phyloP scores from a whole-genome alignment of 768 basidiomycete species.

The Termitomyces bulborhizus region DNA sequence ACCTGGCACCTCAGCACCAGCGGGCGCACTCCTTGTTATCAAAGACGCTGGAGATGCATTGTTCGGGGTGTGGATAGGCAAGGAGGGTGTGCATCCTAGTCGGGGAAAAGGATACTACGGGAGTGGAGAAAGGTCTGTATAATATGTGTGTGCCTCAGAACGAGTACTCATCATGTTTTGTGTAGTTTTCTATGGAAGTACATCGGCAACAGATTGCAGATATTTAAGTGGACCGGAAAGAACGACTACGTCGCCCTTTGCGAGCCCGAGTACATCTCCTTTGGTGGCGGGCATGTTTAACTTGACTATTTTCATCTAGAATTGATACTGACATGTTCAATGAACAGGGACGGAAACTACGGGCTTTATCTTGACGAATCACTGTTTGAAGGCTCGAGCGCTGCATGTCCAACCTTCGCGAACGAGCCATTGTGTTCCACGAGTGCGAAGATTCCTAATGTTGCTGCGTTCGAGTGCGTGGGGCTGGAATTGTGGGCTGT shows the following conservation, averaged over 20 bases:
- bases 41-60: slow-evolving; percentile 55
- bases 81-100: slow-evolving; percentile 60
- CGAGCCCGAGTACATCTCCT: slow-evolving; percentile 73
- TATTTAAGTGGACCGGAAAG: slow-evolving; percentile 80
- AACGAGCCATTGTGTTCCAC: slow-evolving; percentile 74
- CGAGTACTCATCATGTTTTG: neutral
- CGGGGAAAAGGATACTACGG: slow-evolving; percentile 74
- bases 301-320: neutral
- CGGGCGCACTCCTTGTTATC: slow-evolving; percentile 54
- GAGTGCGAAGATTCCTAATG: slow-evolving; percentile 39
- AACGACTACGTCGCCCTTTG: slow-evolving; percentile 91
- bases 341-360: slow-evolving; percentile 73
- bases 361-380: slow-evolving; percentile 84
- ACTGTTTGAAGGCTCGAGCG: slow-evolving; percentile 79
- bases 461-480: slow-evolving; percentile 79
- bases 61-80: slow-evolving; percentile 84
- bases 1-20: slow-evolving; percentile 21
- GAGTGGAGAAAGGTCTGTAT: slow-evolving; percentile 75
- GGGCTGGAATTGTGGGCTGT: slow-evolving; percentile 91
- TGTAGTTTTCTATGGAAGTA: slow-evolving; percentile 75
- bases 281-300: slow-evolving; percentile 81
- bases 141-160: neutral
- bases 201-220: slow-evolving; percentile 39
- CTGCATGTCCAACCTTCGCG: slow-evolving; percentile 78
- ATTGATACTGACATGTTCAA: neutral